A percentile compares a stretch with the other conserved stretches of the same genome.
phyloP scores from a whole-genome alignment of 2,329 filamentous ascomycete genomes.

The Fusarium euwallaceae region DNA sequence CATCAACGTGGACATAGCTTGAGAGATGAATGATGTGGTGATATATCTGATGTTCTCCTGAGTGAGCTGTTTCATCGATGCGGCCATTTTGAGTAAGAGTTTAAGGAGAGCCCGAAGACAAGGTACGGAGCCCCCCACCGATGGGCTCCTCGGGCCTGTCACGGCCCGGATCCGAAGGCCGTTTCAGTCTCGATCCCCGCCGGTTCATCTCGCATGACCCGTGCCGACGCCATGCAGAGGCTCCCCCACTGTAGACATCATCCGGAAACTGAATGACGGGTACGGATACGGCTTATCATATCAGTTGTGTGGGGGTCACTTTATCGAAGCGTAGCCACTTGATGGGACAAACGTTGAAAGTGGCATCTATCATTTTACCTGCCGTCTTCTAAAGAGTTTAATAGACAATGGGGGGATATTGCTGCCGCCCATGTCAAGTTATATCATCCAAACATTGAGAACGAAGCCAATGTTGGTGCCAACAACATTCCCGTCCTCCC shows the following conservation, averaged over 20 bases:
- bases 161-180: not conserved
- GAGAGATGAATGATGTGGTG: not conserved
- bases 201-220: constrained; percentile 18
- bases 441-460: not conserved
- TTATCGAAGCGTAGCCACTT: not conserved
- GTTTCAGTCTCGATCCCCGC: constrained; percentile 8
- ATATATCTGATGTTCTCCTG: not conserved
- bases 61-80: not conserved
- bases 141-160: not conserved
- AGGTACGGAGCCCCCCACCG: not conserved
- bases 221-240: constrained; percentile 4
- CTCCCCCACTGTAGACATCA: not conserved
- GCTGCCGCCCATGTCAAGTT: rapidly evolving
- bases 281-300: not conserved
- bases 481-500: not conserved
- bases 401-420: rapidly evolving
- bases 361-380: not conserved
- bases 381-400: not conserved
- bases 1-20: not conserved
- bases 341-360: not conserved
- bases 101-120: not conserved
- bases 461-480: not conserved
- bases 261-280: not conserved
- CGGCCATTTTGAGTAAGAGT: not conserved
- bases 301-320: not conserved